Conservation (phyloP, 2,329 filamentous ascomycete species). For the Cercospora sesami region DNA sequence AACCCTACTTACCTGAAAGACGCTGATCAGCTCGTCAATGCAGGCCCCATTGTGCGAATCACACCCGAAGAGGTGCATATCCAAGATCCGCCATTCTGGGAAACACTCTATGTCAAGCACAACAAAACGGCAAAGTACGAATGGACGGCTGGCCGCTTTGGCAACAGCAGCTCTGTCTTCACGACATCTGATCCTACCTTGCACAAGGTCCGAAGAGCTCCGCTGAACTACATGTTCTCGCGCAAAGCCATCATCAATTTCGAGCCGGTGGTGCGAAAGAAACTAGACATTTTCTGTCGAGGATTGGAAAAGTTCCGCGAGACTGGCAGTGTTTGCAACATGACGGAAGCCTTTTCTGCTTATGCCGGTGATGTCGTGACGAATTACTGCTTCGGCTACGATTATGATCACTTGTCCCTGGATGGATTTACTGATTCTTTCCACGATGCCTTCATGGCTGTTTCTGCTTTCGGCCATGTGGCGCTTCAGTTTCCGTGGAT, state of each 20-base stretch:
- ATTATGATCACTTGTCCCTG: conserved; percentile 23
- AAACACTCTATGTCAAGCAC: conserved; percentile 33
- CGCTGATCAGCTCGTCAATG: not conserved
- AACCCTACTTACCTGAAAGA: not conserved
- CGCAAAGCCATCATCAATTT: conserved; percentile 23
- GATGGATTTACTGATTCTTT: conserved; percentile 26
- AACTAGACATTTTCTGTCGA: conserved; percentile 18
- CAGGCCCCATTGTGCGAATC: conserved; percentile 35
- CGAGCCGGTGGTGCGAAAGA: conserved; percentile 22
- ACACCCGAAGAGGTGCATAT: conserved; percentile 48
- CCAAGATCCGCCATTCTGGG: conserved; percentile 38
- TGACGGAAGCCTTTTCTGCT: conserved; percentile 22
- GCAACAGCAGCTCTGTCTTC: conserved; percentile 23
- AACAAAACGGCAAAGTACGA: conserved; percentile 23
- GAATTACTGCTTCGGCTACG: conserved; percentile 25
- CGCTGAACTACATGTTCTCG: conserved; percentile 28
- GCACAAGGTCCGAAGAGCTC: conserved; percentile 20
- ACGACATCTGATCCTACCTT: conserved; percentile 20
- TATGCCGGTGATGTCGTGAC: conserved; percentile 27
- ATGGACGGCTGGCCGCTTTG: conserved; percentile 22
- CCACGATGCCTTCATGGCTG: conserved; percentile 25
- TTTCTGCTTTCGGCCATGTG: conserved; percentile 22
- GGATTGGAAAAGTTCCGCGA: conserved; percentile 21
- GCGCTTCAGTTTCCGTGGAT: conserved; percentile 26
- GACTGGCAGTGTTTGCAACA: conserved; percentile 22